Percentiles rank a stretch among this genome's conserved stretches.
phyloP scores from a whole-genome alignment of 2,329 filamentous ascomycete genomes.

The Colletotrichum liriopes region DNA sequence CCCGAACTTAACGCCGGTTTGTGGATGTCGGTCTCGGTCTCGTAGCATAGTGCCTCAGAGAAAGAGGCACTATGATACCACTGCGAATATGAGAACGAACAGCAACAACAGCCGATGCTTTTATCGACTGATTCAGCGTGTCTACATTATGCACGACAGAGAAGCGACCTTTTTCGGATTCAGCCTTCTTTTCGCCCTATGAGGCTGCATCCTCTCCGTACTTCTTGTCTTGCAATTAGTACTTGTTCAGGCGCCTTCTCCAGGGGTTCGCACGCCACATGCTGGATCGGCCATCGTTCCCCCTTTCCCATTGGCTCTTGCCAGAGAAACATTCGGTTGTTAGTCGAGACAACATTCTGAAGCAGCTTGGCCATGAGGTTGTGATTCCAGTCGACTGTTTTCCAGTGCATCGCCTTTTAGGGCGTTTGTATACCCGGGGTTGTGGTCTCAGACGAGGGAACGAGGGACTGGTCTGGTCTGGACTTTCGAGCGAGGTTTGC shows the following conservation, averaged over 20 bases:
- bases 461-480: not conserved
- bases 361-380: too few relatives aligned
- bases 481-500: not conserved
- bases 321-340: too few relatives aligned
- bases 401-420: too few relatives aligned
- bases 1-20: not conserved
- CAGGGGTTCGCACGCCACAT: not conserved
- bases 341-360: too few relatives aligned
- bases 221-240: conserved; percentile 2
- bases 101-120: not conserved
- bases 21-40: not conserved
- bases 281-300: not conserved
- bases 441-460: not conserved
- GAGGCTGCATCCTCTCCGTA: conserved; percentile 4
- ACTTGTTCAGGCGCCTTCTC: not conserved
- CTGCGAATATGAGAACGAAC: not conserved
- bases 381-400: too few relatives aligned
- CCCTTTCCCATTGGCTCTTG: too few relatives aligned
- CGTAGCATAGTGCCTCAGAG: too few relatives aligned
- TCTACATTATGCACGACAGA: not conserved
- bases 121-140: not conserved
- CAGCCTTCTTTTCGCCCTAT: conserved; percentile 15
- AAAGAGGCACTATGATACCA: not conserved
- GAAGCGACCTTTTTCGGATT: not conserved
- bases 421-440: too few relatives aligned